Percentiles rank a stretch among this genome's conserved stretches.
Conservation (phyloP, 345 rosid species). For the Bretschneidera sinensis region DNA sequence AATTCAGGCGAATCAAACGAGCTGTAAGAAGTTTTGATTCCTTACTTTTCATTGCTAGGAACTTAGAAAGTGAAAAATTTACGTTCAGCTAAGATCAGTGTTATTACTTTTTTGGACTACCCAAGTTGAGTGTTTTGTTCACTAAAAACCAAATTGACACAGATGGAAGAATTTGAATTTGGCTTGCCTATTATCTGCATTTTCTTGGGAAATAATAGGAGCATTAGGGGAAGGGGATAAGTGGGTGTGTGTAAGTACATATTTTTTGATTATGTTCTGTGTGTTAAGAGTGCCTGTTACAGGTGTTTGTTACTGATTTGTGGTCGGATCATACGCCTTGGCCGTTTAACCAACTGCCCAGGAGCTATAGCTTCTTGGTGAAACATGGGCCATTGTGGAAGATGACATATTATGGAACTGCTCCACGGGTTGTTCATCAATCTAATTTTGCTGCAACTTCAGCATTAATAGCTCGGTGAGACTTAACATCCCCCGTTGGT, state of each 20-base stretch:
- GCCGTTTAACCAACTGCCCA: slow-evolving; percentile 98
- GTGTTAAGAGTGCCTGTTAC: slow-evolving; percentile 41
- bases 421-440: slow-evolving; percentile 87
- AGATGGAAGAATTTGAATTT: slow-evolving; percentile 7
- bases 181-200: neutral
- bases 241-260: too few relatives aligned
- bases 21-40: too few relatives aligned
- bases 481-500: slow-evolving; percentile 12
- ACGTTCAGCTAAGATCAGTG: neutral
- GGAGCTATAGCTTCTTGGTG: slow-evolving; percentile 93
- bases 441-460: slow-evolving; percentile 98
- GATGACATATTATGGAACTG: slow-evolving; percentile 83
- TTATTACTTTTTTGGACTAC: neutral
- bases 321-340: slow-evolving; percentile 99
- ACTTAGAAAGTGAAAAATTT: too few relatives aligned
- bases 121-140: neutral
- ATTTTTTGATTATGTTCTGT: neutral
- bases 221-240: neutral
- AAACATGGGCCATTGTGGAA: slow-evolving; percentile 92
- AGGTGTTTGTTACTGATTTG: slow-evolving; percentile 95
- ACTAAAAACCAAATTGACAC: neutral
- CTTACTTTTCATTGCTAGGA: too few relatives aligned
- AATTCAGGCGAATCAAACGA: too few relatives aligned
- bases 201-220: slow-evolving; percentile 8
- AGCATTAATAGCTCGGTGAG: slow-evolving; percentile 91